Evolutionary conservation across 139 green algal genomes (phyloP).

Genomic region (Tetradesmus lagerheimii): DNA sequence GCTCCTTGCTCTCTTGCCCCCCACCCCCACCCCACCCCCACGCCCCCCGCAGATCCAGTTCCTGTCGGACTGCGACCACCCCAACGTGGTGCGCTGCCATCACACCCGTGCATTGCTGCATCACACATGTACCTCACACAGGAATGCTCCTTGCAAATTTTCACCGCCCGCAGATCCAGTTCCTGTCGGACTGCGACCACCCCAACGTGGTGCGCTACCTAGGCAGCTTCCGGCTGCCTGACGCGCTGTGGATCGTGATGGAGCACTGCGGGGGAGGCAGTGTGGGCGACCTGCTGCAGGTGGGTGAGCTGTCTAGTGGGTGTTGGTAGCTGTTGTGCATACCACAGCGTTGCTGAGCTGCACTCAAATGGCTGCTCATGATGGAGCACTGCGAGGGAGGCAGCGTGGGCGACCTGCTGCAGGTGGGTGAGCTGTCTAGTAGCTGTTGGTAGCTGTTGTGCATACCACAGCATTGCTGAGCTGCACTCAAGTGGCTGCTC

Average conservation of each 20-base stretch:
- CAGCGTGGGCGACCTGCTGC: slow-evolving; percentile 91
- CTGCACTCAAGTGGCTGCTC: no score
- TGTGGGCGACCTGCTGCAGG: slow-evolving; percentile 90
- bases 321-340: no score
- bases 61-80: slow-evolving; percentile 91
- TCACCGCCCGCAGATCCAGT: slow-evolving; percentile 78
- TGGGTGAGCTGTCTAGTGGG: slow-evolving; percentile 3
- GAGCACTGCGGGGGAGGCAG: slow-evolving; percentile 97
- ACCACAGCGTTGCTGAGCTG: no score
- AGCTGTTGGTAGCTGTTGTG: no score
- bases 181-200: slow-evolving; percentile 93
- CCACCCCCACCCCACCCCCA: no score
- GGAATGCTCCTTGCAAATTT: no score
- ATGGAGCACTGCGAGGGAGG: slow-evolving; percentile 99
- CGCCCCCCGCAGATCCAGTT: no score
- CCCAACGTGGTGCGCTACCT: slow-evolving; percentile 96
- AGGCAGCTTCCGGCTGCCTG: slow-evolving; percentile 70
- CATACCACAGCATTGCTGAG: no score
- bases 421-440: slow-evolving; percentile 43
- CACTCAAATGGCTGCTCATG: no score
- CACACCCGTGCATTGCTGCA: no score
- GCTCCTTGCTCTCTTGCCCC: no score
- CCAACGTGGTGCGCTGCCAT: slow-evolving; percentile 92
- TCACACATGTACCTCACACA: no score
- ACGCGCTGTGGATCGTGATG: slow-evolving; percentile 97